These are phyloP conservation scores for Dictyostelium intermedium DNA, from an alignment of 78 protist species.

Conservation along the genomic window DNA sequence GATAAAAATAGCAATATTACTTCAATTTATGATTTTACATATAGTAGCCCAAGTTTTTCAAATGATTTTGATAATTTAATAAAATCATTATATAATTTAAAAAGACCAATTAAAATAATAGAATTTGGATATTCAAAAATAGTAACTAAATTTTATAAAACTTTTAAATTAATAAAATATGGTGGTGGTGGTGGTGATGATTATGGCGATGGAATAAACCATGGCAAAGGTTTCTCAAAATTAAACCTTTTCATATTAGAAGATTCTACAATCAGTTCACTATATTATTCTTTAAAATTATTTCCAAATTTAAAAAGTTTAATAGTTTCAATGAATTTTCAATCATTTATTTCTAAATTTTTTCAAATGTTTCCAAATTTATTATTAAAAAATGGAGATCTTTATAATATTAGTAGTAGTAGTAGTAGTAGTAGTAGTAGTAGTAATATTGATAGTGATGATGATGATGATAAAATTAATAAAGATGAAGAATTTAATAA, in stretches of 20 bases:
- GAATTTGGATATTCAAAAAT: background rate
- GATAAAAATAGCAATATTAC: background rate
- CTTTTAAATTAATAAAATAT: too few species aligned
- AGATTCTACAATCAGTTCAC: background rate
- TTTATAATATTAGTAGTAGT: too few species aligned
- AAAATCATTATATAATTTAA: background rate
- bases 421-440: too few species aligned
- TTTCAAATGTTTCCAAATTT: background rate
- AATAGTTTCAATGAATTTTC: background rate
- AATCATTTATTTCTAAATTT: background rate
- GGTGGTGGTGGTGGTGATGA: too few species aligned
- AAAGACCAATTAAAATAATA: background rate
- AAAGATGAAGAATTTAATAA: background rate
- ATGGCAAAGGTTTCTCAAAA: background rate
- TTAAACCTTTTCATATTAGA: background rate
- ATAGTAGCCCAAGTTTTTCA: background rate
- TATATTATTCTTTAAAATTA: background rate
- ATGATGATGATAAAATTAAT: too few species aligned
- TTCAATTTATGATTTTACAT: background rate
- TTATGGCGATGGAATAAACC: too few species aligned
- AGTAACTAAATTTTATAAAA: too few species aligned
- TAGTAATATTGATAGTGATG: too few species aligned
- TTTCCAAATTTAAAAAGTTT: background rate
- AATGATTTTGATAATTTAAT: background rate
- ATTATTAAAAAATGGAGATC: too few species aligned